Percentiles rank a stretch among this genome's conserved stretches.
Conservation (phyloP, 345 rosid species). For the Eucalyptus rudis region DNA sequence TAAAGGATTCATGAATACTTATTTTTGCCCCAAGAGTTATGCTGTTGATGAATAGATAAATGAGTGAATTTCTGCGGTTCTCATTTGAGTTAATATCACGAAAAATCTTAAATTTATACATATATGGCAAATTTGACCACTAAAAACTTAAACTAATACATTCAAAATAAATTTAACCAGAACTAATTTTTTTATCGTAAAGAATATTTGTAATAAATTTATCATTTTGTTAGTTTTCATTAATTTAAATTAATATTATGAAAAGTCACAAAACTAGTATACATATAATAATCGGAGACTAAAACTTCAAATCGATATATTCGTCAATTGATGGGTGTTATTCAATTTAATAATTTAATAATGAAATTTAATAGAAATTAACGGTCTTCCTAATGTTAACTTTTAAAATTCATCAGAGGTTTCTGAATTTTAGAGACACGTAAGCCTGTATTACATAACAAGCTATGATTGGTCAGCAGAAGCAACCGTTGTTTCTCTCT, state of each 20-base stretch:
- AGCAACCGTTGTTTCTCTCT: neutral
- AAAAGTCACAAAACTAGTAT: accelerated
- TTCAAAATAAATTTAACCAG: accelerated
- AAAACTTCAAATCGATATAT: too few relatives aligned
- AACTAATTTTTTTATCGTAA: too few relatives aligned
- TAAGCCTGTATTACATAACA: neutral
- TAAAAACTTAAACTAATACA: too few relatives aligned
- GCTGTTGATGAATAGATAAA: neutral
- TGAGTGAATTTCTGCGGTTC: accelerated
- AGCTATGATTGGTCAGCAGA: neutral
- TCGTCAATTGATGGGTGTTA: accelerated
- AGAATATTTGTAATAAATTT: too few relatives aligned
- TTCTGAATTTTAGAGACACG: neutral
- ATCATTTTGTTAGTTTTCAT: accelerated
- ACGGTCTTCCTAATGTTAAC: accelerated
- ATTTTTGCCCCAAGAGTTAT: neutral
- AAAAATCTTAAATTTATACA: too few relatives aligned
- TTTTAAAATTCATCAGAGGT: neutral
- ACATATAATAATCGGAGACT: accelerated
- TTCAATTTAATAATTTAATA: too few relatives aligned
- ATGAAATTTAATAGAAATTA: too few relatives aligned
- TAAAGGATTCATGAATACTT: too few relatives aligned
- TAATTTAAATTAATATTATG: too few relatives aligned
- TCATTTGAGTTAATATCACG: too few relatives aligned
- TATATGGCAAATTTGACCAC: accelerated